Evolutionary conservation across 176 grass and related monocot species (phyloP).

Genomic region (Raddia guianensis): DNA sequence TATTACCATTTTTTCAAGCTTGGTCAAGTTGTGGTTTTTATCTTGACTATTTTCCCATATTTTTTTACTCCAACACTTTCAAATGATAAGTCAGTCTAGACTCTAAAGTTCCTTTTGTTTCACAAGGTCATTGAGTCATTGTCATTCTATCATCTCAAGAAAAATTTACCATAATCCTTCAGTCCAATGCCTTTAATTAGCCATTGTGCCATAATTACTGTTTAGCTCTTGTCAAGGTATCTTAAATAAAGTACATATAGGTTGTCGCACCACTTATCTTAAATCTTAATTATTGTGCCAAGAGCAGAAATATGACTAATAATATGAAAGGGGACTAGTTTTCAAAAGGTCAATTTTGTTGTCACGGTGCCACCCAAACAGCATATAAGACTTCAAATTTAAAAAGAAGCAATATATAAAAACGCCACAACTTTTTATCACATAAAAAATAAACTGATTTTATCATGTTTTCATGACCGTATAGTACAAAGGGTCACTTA

Average conservation of each 20-base stretch:
- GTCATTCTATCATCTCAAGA: not conserved
- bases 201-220: not conserved
- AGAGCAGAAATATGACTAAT: not conserved
- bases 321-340: conserved; percentile 14
- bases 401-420: not conserved
- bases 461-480: conserved; percentile 7
- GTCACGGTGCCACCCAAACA: conserved; percentile 6
- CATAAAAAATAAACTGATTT: conserved; percentile 16
- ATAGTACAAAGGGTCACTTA: conserved; percentile 15
- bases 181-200: not conserved
- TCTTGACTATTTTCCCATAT: not conserved
- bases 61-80: not conserved
- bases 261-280: conserved; percentile 10
- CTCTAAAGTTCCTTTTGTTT: not conserved
- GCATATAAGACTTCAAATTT: conserved; percentile 6
- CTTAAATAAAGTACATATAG: conserved; percentile 16
- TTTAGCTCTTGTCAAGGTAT: conserved; percentile 5
- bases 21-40: not conserved
- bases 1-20: not conserved
- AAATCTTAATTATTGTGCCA: conserved; percentile 15
- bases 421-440: conserved; percentile 20
- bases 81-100: not conserved
- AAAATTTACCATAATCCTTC: conserved; percentile 21
- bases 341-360: conserved; percentile 18
- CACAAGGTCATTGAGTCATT: not conserved